These are phyloP conservation scores for Candida railenensis DNA, from an alignment of 805 yeast genomes.

Conservation along the genomic window DNA sequence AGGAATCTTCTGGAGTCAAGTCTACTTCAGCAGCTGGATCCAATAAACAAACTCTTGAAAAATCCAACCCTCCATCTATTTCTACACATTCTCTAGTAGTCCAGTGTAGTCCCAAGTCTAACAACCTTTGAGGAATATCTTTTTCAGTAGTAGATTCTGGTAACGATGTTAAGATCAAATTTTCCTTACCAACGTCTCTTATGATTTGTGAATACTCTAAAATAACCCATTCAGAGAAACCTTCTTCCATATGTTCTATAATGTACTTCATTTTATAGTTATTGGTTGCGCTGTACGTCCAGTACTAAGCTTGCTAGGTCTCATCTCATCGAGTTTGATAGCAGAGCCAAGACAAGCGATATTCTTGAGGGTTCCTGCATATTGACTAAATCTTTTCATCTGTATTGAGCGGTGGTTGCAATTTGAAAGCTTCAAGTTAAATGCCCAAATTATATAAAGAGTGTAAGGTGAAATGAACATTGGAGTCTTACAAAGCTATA, in stretches of 20 bases:
- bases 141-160: constrained; percentile 58
- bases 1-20: constrained; percentile 66
- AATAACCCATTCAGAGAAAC: constrained; percentile 94
- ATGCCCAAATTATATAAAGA: too few species aligned
- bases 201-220: constrained; percentile 84
- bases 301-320: too few species aligned
- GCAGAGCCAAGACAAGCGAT: too few species aligned
- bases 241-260: constrained; percentile 97
- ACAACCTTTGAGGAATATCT: constrained; percentile 63
- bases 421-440: too few species aligned
- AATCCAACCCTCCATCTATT: constrained; percentile 44
- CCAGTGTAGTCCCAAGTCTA: constrained; percentile 72
- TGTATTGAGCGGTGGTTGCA: too few species aligned
- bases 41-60: constrained; percentile 68
- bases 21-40: constrained; percentile 86
- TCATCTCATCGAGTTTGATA: background rate
- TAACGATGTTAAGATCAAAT: constrained; percentile 73
- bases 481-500: too few species aligned
- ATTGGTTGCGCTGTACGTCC: too few species aligned
- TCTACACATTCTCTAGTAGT: constrained; percentile 70
- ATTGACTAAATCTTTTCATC: too few species aligned
- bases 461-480: too few species aligned
- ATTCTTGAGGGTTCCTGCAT: too few species aligned
- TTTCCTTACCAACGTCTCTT: constrained; percentile 75
- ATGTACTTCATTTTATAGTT: constrained; percentile 82